Base-by-base conservation (phyloP, 2,329 filamentous ascomycete genomes). In the Nigrospora osmanthi region DNA sequence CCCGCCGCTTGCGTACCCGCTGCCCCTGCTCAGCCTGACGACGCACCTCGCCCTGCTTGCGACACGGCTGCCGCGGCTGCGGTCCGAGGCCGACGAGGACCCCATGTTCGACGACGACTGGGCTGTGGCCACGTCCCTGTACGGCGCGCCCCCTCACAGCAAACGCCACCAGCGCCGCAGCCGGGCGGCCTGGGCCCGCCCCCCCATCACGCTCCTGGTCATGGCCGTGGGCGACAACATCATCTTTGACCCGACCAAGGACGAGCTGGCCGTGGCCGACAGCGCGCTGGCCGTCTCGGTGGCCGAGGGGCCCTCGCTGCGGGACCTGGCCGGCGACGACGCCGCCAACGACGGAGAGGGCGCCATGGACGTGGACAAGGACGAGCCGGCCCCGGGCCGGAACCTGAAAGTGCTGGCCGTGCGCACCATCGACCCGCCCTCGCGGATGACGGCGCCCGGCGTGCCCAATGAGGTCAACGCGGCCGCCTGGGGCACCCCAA, bases 61-160 rank as follows among this genome's bases (percentile, higher is more conserved):
- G 30, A 91, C 93, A 7, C 83, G 86, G 51, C 75, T 97, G 3
- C 93, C 93, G 9, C 78, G 82, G 23, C 74, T 96, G 42, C 88
- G 88, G 62, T 96, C 90, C 2, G 87, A 95, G 64, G 80, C 80
- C 47, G 91, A 97, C 67, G 93, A 98, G 69, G 93, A 98, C 56
- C 93, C 93, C 12, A 83, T 96, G 61, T 98, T 98, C 67, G 86
- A 96, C 69, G 93, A 98, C 67, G 93, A 98, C 69, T 98, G 93
- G 93, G 88, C 86, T 52, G 86, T 85, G 14, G 83, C 89, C 1
- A 75, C 80, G 15, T 83, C 81, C 46, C 71, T 98, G 30, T 98
- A 94, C 68, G 77, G 82, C 1, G 13, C 57, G 54, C 32, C 56
- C 43, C 57, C 54, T 40, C 44, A 30, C 7, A 13, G 47, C 12